Base-by-base conservation (phyloP, 257 asterid genomes). In the Nicotiana undulata region DNA sequence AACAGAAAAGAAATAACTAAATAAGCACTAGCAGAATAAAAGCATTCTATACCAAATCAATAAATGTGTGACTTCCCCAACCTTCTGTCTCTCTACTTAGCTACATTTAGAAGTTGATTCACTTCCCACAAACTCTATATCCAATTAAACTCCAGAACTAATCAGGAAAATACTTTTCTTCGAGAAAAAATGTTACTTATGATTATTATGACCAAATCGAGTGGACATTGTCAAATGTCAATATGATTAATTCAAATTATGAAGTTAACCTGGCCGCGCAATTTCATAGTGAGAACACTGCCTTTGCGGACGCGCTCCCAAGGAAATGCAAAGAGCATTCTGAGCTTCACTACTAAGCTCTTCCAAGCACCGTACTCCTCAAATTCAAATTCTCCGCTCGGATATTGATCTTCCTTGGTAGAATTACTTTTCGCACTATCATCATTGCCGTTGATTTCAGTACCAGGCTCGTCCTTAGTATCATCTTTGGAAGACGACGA, bases 221-320 rank as follows among this genome's bases (percentile, higher is more conserved):
- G 46, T 8, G 46, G 20, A 72, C 60, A 13, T 24, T 13, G 59
- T 15, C 15, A 46, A 0, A 15, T 13, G 59, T 15, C 15, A 46
- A 0, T 24, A 49, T 8, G 40, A 24, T 46, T 1, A 26, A 34
- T 6, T 24, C 15, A 20, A 46, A 22, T 72, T 72, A 6, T 22
- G 3, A 72, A 63, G 37, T 63, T 11, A 40, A 94, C 99, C 99
- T 92, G 94, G 79, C 98, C 98, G 16, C 98, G 97, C 61, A 95
- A 72, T 70, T 92, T 93, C 92, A 93, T 89, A 9, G 92, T 89
- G 78, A 95, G 90, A 77, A 95, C 98, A 63, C 97, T 93, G 84
- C 97, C 97, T 82, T 93, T 93, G 84, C 88, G 88, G 55, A 95
- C 95, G 77, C 98, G 97, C 91, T 95, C 85, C 99, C 98, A 95